Conservation (phyloP, 257 asterid species). For the Gentiana straminea region DNA sequence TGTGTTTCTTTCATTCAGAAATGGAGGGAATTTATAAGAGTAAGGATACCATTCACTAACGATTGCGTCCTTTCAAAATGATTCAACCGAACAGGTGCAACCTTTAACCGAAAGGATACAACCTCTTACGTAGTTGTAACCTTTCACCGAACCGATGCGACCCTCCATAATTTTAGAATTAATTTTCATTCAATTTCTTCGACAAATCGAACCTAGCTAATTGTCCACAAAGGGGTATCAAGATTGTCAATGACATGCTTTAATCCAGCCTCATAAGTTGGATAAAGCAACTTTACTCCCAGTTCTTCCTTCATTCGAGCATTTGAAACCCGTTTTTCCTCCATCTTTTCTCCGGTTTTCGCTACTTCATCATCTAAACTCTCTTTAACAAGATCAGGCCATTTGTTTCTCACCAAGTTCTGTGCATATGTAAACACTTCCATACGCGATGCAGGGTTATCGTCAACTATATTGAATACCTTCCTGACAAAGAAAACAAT, state of each 20-base stretch:
- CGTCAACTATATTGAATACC: conserved; percentile 71
- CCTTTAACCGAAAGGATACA: too few relatives aligned
- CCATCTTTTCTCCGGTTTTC: conserved; percentile 23
- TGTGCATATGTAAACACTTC: conserved; percentile 63
- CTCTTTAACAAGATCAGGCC: conserved; percentile 25
- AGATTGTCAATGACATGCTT: conserved; percentile 37
- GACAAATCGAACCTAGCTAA: neutral
- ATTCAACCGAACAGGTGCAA: too few relatives aligned
- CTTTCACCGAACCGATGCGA: too few relatives aligned
- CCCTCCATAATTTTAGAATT: too few relatives aligned
- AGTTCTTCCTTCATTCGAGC: conserved; percentile 60
- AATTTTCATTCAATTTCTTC: too few relatives aligned
- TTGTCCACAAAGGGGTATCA: conserved; percentile 13
- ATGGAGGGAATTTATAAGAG: too few relatives aligned
- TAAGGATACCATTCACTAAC: too few relatives aligned
- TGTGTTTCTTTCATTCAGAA: too few relatives aligned
- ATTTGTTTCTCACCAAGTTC: conserved; percentile 48
- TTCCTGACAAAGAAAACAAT: conserved; percentile 27
- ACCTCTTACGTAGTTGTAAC: too few relatives aligned
- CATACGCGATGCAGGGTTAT: conserved; percentile 72
- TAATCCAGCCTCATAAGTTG: conserved; percentile 65
- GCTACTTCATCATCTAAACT: conserved; percentile 15
- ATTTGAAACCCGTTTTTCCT: conserved; percentile 83
- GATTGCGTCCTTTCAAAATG: too few relatives aligned
- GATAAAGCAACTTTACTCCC: conserved; percentile 55